Base-by-base conservation (phyloP, 768 basidiomycete species). In the Cantharellus cinnabarinus region DNA sequence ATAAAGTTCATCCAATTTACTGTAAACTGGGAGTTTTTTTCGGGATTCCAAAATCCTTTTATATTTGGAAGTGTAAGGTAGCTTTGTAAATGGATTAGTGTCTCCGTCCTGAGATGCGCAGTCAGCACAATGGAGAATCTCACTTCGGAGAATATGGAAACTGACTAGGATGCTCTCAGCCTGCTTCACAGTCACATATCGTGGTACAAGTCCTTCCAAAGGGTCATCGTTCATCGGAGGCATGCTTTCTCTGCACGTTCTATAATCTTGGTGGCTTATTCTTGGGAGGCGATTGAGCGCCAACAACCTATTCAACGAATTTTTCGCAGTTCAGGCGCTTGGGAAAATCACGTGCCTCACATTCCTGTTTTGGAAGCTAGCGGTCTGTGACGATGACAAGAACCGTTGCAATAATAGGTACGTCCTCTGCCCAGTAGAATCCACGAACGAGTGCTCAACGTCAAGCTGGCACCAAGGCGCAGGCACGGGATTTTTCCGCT, bases 1-100 rank as follows among this genome's bases (percentile, higher is more conserved):
- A 66, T 83, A 79, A 69, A 99, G 98, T 52, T 93, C 87, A 60
- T 83, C 77, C 91, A 97, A 94, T 70, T 94, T 88, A 2, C 81
- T 71, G 65, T 77, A 95, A 0, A 99, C 93, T 0, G 95, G 94
- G 29, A 99, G 74, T 67, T 87, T 86, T 73, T 83, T 89, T 60
- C 95, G 80, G 5, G 76, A 71, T 65, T 83, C 82, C 34, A 98
- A 69, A 60, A 98, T 93, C 72, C 86, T 89, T 70, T 74, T 80
- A 74, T 95, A 98, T 62, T 83, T 78, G 2, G 77, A 67, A 0
- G 88, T 79, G 68, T 83, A 83, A 0, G 88, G 85, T 61, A 68
- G 70, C 60, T 83, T 83, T 3, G 87, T 95, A 73, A 97, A 98
- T 0, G 94, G 85, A 66, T 98, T 97, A 44, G 83, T 62, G 44